phyloP scores from a whole-genome alignment of 208 protist genomes.

The Leishmania aethiopica region DNA sequence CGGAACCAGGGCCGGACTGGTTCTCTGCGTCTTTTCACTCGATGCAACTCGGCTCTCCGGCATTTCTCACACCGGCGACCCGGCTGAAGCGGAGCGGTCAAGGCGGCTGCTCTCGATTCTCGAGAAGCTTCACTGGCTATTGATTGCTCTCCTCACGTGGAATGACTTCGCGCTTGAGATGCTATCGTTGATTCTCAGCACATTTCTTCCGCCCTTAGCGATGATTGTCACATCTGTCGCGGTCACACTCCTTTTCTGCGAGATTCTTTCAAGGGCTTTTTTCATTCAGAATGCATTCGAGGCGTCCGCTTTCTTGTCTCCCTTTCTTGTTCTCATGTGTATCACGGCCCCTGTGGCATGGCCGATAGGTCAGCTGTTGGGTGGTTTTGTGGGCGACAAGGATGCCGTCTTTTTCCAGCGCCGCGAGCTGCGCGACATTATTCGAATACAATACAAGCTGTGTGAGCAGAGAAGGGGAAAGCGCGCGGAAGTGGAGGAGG shows the following conservation, averaged over 20 bases:
- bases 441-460: constrained; percentile 63
- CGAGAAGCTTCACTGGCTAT: constrained; percentile 64
- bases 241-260: constrained; percentile 69
- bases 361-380: constrained; percentile 68
- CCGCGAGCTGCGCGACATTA: constrained; percentile 57
- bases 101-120: constrained; percentile 59
- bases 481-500: constrained; percentile 25
- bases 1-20: constrained; percentile 53
- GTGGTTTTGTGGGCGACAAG: constrained; percentile 63
- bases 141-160: constrained; percentile 65
- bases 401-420: constrained; percentile 65
- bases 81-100: constrained; percentile 37
- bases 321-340: constrained; percentile 60
- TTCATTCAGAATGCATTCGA: constrained; percentile 66
- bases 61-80: constrained; percentile 29
- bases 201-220: constrained; percentile 52
- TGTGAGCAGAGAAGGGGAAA: constrained; percentile 24
- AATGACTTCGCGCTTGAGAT: constrained; percentile 71
- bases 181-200: constrained; percentile 70
- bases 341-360: constrained; percentile 60
- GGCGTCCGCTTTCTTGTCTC: constrained; percentile 51
- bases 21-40: constrained; percentile 70
- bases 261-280: constrained; percentile 77
- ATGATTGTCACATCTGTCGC: constrained; percentile 56
- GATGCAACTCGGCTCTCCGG: constrained; percentile 51